Conservation (phyloP, 2,329 filamentous ascomycete genomes). For the Pezicula radicicola region DNA sequence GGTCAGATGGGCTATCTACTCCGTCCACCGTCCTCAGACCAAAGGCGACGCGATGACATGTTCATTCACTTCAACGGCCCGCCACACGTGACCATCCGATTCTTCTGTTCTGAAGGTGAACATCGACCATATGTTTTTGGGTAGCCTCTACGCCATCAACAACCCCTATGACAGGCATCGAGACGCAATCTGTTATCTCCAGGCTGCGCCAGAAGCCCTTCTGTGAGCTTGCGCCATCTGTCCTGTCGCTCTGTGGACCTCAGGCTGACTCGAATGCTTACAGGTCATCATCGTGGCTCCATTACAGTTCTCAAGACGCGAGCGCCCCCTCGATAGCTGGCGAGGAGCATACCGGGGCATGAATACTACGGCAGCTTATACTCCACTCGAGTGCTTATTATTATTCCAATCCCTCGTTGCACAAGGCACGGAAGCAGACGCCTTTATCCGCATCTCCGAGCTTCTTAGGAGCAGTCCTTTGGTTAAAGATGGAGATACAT, state of each 20-base stretch:
- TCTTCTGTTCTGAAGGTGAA: constrained; percentile 7
- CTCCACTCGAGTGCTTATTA: constrained; percentile 80
- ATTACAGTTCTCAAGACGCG: constrained; percentile 49
- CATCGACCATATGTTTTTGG: constrained; percentile 9
- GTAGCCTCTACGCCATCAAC: constrained; percentile 3
- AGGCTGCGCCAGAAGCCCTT: not conserved
- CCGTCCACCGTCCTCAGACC: no score
- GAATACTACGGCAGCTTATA: constrained; percentile 64
- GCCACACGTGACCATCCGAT: constrained; percentile 13
- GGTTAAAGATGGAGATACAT: constrained; percentile 66
- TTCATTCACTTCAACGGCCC: not conserved
- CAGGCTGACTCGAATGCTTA: not conserved
- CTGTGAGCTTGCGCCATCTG: constrained; percentile 5
- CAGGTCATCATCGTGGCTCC: constrained; percentile 44
- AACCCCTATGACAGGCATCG: constrained; percentile 9
- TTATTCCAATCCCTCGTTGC: constrained; percentile 76
- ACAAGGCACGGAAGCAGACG: constrained; percentile 61
- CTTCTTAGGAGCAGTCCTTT: constrained; percentile 71
- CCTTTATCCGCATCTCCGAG: constrained; percentile 71
- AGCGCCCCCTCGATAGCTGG: constrained; percentile 53
- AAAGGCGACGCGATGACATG: no score
- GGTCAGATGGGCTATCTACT: no score
- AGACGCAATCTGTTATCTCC: constrained; percentile 5
- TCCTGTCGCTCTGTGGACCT: not conserved
- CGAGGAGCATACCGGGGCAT: constrained; percentile 54